Conservation (phyloP, 139 green algal species). For the Diplosphaera chodatii region DNA sequence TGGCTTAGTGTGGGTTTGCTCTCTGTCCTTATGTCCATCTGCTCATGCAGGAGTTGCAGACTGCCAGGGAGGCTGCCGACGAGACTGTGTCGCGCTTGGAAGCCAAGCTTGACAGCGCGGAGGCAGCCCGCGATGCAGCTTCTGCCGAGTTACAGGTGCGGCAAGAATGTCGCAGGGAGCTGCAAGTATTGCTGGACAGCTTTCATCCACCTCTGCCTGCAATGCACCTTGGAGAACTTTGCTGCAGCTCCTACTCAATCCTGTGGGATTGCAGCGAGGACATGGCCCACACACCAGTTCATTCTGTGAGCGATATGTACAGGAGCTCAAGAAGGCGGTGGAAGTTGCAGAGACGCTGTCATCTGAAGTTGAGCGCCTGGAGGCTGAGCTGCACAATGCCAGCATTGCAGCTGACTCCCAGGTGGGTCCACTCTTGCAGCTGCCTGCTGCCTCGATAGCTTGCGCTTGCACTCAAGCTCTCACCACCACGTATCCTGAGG, state of each 20-base stretch:
- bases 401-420: not conserved
- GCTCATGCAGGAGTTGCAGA: constrained; percentile 8
- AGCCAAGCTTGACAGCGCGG: not conserved
- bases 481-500: too few relatives aligned
- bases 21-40: not conserved
- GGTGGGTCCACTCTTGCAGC: not conserved
- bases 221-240: too few relatives aligned
- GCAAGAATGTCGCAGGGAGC: too few relatives aligned
- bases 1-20: too few relatives aligned
- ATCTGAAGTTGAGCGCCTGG: not conserved
- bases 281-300: too few relatives aligned
- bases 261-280: too few relatives aligned
- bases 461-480: too few relatives aligned
- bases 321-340: not conserved
- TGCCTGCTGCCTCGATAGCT: too few relatives aligned
- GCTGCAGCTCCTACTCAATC: too few relatives aligned
- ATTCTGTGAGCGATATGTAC: too few relatives aligned
- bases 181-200: too few relatives aligned
- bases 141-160: not conserved
- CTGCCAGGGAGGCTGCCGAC: not conserved
- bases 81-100: not conserved
- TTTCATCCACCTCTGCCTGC: too few relatives aligned
- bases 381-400: not conserved
- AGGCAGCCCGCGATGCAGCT: not conserved
- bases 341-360: not conserved